phyloP scores from a whole-genome alignment of 371 early-diverging fungal species.

The Rhizopus delemar region DNA sequence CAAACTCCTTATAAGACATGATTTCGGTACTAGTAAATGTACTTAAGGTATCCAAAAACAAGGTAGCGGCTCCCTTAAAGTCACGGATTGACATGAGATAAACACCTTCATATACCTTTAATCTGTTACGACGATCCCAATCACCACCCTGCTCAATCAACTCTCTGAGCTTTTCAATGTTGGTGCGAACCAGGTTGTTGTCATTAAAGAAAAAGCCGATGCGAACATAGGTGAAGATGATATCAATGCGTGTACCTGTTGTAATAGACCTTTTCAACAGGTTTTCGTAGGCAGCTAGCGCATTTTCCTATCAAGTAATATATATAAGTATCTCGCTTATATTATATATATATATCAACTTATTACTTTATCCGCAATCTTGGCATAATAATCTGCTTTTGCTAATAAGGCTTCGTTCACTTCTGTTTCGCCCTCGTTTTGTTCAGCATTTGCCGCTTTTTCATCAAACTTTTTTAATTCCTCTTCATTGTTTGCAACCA shows the following conservation, averaged over 20 bases:
- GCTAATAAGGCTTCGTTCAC: conserved; percentile 87
- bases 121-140: conserved; percentile 99
- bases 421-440: conserved; percentile 94
- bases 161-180: conserved; percentile 81
- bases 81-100: conserved; percentile 92
- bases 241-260: conserved; percentile 90
- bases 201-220: conserved; percentile 95
- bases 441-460: conserved; percentile 85
- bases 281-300: conserved; percentile 79
- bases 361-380: conserved; percentile 92
- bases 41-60: conserved; percentile 93
- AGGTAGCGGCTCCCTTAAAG: conserved; percentile 89
- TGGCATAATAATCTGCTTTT: conserved; percentile 89
- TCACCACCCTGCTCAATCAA: conserved; percentile 98
- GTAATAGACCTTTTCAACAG: conserved; percentile 89
- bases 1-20: conserved; percentile 96
- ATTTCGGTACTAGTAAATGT: conserved; percentile 98
- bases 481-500: conserved; percentile 73
- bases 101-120: conserved; percentile 97
- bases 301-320: conserved; percentile 66
- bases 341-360: too few relatives aligned
- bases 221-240: conserved; percentile 89
- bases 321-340: too few relatives aligned
- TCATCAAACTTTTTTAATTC: conserved; percentile 79
- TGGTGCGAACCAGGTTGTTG: conserved; percentile 73